phyloP scores from a whole-genome alignment of 331 rosid species.

The Dryas integrifolia region DNA sequence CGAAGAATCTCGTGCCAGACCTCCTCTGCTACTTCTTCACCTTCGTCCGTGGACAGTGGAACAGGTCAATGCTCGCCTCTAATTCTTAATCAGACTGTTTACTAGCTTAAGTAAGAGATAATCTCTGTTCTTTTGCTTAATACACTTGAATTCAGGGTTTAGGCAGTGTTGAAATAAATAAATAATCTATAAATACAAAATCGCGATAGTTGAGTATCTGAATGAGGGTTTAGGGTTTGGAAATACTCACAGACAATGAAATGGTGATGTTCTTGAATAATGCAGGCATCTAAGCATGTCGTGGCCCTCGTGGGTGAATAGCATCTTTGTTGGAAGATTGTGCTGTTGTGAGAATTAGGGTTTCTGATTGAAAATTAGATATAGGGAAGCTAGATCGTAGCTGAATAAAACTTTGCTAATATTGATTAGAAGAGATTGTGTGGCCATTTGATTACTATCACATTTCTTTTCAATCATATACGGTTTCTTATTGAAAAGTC shows the following conservation, averaged over 20 bases:
- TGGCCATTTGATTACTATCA: not conserved
- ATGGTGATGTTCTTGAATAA: not conserved
- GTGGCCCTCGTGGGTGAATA: not conserved
- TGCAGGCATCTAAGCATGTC: not conserved
- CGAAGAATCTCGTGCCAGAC: constrained; percentile 48
- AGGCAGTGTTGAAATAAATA: not conserved
- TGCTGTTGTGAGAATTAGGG: constrained; percentile 5
- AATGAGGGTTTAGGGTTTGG: not conserved
- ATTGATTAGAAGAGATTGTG: not conserved
- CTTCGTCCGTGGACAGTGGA: constrained; percentile 31
- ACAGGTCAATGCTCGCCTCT: constrained; percentile 23
- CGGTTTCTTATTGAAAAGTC: not conserved
- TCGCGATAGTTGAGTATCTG: not conserved
- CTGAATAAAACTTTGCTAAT: not conserved
- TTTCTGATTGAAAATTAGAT: not conserved
- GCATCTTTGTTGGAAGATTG: not conserved
- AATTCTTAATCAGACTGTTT: not conserved
- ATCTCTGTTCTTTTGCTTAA: not conserved
- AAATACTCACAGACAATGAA: not conserved
- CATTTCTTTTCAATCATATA: too few species aligned
- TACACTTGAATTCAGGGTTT: constrained; percentile 30
- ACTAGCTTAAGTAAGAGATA: not conserved
- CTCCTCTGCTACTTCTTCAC: constrained; percentile 37
- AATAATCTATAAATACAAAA: too few species aligned
- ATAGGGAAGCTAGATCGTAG: not conserved